Conservation (phyloP, 139 green algal genomes). For the Parachlorella kessleri region DNA sequence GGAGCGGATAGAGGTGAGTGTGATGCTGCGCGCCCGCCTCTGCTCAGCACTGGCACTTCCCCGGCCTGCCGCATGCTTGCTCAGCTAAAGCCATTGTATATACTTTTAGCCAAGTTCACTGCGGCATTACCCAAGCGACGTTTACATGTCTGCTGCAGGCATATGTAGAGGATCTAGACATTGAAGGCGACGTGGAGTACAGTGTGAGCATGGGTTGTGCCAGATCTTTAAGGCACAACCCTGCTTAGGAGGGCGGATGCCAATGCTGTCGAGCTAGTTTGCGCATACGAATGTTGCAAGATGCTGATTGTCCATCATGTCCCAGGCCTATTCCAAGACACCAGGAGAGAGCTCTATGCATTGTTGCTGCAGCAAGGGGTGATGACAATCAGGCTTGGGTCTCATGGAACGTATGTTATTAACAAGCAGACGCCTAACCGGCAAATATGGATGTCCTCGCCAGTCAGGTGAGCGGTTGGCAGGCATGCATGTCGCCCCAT, state of each 20-base stretch:
- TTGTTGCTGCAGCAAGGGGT: slow-evolving; percentile 84
- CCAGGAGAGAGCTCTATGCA: too few relatives aligned
- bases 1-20: slow-evolving; percentile 64
- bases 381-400: slow-evolving; percentile 78
- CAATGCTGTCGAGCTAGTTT: neutral
- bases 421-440: slow-evolving; percentile 98
- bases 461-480: slow-evolving; percentile 67
- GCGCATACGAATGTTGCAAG: too few relatives aligned
- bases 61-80: neutral
- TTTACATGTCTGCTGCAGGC: slow-evolving; percentile 24
- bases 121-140: too few relatives aligned
- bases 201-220: slow-evolving; percentile 42
- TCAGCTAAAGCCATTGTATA: neutral
- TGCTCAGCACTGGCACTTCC: neutral
- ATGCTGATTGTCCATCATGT: too few relatives aligned
- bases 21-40: neutral
- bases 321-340: too few relatives aligned
- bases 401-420: slow-evolving; percentile 92
- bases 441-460: slow-evolving; percentile 97
- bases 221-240: neutral
- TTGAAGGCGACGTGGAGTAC: slow-evolving; percentile 74
- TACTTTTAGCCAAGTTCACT: too few relatives aligned
- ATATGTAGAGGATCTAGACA: slow-evolving; percentile 56
- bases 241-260: neutral
- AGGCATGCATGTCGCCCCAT: neutral